Percentiles rank a stretch among this genome's conserved stretches.
Conservation (phyloP, 192 early-diverging fungal species). For the Dissophora globulifera region DNA sequence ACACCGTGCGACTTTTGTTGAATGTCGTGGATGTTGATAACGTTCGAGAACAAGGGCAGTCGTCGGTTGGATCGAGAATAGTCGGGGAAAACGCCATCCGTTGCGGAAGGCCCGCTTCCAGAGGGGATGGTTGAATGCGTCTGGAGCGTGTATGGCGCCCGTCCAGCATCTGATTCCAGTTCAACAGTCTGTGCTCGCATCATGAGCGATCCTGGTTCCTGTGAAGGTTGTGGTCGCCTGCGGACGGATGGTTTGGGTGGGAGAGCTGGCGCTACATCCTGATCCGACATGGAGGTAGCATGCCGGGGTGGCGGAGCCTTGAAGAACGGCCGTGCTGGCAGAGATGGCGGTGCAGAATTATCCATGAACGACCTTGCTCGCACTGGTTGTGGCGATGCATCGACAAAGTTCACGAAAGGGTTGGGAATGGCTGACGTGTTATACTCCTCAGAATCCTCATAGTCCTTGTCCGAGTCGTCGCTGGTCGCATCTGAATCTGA, state of each 20-base stretch:
- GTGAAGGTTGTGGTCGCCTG: constrained; percentile 25
- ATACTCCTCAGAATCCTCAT: constrained; percentile 42
- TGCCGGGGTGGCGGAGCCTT: constrained; percentile 12
- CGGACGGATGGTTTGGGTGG: constrained; percentile 40
- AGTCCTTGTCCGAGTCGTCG: constrained; percentile 50
- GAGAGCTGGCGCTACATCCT: constrained; percentile 30
- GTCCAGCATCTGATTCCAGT: constrained; percentile 10
- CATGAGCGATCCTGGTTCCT: constrained; percentile 22
- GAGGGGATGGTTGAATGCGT: constrained; percentile 2
- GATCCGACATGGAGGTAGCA: constrained; percentile 8
- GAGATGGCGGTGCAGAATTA: constrained; percentile 16
- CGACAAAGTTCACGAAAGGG: constrained; percentile 29
- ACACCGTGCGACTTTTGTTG: constrained; percentile 59
- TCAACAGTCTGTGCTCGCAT: constrained; percentile 6
- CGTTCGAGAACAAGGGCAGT: constrained; percentile 60
- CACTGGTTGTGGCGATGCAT: constrained; percentile 12
- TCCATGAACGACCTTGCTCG: constrained; percentile 22
- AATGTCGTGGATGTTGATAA: constrained; percentile 50
- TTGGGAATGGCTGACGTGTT: constrained; percentile 10
- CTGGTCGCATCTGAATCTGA: constrained; percentile 50
- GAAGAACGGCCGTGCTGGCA: constrained; percentile 36
- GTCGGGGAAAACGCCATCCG: constrained; percentile 58
- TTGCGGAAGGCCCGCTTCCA: constrained; percentile 17
- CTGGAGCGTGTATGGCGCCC: background rate
- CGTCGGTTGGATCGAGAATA: constrained; percentile 64